phyloP scores from a whole-genome alignment of 1,284 basidiomycete genomes.

The Ganoderma lingzhi region DNA sequence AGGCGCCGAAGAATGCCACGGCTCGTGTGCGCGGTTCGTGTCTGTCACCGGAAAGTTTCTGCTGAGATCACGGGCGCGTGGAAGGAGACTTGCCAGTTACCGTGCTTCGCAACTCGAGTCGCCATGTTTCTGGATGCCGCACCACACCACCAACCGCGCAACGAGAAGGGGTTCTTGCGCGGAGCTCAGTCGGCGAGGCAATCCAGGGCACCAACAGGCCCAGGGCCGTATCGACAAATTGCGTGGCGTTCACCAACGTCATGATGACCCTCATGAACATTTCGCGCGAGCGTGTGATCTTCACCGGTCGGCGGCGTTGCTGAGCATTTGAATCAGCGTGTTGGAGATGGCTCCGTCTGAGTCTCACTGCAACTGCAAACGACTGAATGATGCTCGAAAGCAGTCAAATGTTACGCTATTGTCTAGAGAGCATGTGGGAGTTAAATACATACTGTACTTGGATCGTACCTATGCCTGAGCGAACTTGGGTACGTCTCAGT shows the following conservation, averaged over 20 bases:
- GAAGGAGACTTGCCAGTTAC: neutral
- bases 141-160: neutral
- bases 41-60: neutral
- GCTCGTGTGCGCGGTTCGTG: neutral
- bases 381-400: neutral
- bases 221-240: slow-evolving; percentile 1
- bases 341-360: neutral
- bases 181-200: neutral
- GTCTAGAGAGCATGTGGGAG: neutral
- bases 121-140: slow-evolving; percentile 1
- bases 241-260: neutral
- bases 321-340: neutral
- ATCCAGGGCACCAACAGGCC: neutral
- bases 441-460: neutral
- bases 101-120: neutral
- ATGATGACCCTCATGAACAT: neutral
- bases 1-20: neutral
- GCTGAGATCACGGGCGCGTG: neutral
- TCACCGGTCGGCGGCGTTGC: neutral
- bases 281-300: neutral
- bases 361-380: slow-evolving; percentile 1
- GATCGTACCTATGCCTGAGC: neutral
- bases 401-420: neutral
- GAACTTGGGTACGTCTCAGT: neutral
- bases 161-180: neutral